Evolutionary conservation across 176 grass and related monocot species (phyloP).

Genomic region (Rhynchospora breviuscula): DNA sequence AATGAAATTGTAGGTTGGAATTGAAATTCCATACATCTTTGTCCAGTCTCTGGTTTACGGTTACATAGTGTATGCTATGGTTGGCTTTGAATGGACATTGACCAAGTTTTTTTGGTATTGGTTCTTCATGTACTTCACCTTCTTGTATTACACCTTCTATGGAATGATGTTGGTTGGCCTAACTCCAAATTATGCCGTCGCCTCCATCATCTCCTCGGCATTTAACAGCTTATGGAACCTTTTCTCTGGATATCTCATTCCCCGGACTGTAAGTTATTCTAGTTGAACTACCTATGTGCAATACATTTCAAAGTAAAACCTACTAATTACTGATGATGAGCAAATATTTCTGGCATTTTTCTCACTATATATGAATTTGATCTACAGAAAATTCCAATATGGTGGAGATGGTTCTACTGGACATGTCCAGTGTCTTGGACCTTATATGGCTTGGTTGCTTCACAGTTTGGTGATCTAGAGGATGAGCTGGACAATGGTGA

Average conservation of each 20-base stretch:
- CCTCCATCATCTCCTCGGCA: conserved; percentile 47
- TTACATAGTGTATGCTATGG: conserved; percentile 67
- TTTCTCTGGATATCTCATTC: conserved; percentile 75
- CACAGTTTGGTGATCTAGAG: conserved; percentile 60
- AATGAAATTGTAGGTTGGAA: conserved; percentile 42
- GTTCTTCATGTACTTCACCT: conserved; percentile 88
- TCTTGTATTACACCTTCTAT: conserved; percentile 77
- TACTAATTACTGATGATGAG: no score
- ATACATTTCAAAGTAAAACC: no score
- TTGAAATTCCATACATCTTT: conserved; percentile 73
- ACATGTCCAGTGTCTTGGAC: conserved; percentile 60
- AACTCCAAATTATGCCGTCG: conserved; percentile 58
- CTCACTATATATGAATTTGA: background rate
- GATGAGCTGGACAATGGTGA: background rate
- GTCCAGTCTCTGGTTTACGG: conserved; percentile 55
- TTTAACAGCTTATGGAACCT: conserved; percentile 67
- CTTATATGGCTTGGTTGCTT: conserved; percentile 53
- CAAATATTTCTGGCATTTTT: background rate
- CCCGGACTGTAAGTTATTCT: conserved; percentile 46
- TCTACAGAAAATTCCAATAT: conserved; percentile 52
- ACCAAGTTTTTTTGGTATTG: conserved; percentile 81
- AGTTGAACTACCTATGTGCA: background rate
- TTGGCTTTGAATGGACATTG: conserved; percentile 65
- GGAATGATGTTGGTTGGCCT: conserved; percentile 82
- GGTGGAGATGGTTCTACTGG: conserved; percentile 92